Evolutionary conservation across 2,329 filamentous ascomycete genomes (phyloP).

Genomic region (Botrytis elliptica): DNA sequence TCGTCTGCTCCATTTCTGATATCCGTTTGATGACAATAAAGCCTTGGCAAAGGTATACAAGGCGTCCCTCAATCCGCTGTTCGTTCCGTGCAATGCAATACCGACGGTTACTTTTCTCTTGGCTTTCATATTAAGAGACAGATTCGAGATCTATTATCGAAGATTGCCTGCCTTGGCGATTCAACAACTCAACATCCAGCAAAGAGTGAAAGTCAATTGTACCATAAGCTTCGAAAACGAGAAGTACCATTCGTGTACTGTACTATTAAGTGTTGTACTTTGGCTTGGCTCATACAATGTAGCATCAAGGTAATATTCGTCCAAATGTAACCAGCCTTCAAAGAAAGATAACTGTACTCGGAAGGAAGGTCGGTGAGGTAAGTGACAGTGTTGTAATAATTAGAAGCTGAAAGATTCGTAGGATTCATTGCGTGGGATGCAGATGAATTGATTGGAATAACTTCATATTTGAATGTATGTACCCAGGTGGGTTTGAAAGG

Average conservation of each 20-base stretch:
- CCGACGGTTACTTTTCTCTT: slow-evolving; percentile 15
- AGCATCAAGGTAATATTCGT: background rate
- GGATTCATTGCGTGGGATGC: background rate
- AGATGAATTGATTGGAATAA: background rate
- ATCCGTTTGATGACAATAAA: background rate
- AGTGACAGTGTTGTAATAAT: background rate
- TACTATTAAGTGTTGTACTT: slow-evolving; percentile 14
- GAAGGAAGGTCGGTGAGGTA: background rate
- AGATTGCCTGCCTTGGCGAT: slow-evolving; percentile 16
- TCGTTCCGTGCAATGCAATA: slow-evolving; percentile 10
- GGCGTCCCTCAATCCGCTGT: slow-evolving; percentile 18
- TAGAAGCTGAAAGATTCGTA: background rate
- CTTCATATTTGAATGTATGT: background rate
- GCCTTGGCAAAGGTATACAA: slow-evolving; percentile 18
- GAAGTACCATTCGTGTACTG: slow-evolving; percentile 7
- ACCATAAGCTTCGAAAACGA: background rate
- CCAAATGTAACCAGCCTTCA: background rate
- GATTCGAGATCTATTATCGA: slow-evolving; percentile 17
- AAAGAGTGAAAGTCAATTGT: background rate
- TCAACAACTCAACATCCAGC: slow-evolving; percentile 21
- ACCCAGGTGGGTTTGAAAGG: background rate
- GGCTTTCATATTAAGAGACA: slow-evolving; percentile 13
- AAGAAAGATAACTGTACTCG: background rate
- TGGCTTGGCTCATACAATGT: slow-evolving; percentile 17
- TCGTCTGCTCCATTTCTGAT: slow-evolving; percentile 3